phyloP scores from a whole-genome alignment of 192 early-diverging fungal species.

The Coemansia sp. region DNA sequence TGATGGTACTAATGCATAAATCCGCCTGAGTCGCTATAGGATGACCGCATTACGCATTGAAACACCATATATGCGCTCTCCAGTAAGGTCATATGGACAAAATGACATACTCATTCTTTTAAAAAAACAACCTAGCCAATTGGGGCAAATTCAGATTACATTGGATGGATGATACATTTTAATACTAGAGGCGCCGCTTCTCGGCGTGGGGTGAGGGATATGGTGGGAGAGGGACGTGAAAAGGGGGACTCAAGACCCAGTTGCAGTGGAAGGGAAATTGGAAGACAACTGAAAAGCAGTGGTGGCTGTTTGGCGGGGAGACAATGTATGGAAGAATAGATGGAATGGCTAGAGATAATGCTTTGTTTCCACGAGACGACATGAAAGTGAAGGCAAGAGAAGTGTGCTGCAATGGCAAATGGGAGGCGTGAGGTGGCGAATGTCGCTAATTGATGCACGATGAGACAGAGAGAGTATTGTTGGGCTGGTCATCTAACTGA shows the following conservation, averaged over 20 bases:
- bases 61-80: background rate
- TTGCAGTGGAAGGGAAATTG: background rate
- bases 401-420: background rate
- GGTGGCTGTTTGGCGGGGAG: constrained; percentile 29
- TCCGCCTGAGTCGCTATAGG: background rate
- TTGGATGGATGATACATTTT: background rate
- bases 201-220: background rate
- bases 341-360: background rate
- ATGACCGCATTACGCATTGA: background rate
- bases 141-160: background rate
- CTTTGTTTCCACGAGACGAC: constrained; percentile 6
- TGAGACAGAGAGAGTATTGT: constrained; percentile 5
- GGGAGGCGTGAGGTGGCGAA: constrained; percentile 19
- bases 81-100: background rate
- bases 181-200: background rate
- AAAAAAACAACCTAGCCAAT: background rate
- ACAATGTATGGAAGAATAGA: constrained; percentile 8
- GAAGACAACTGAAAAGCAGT: constrained; percentile 1
- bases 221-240: background rate
- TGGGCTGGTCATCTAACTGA: background rate
- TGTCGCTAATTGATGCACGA: constrained; percentile 9
- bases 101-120: background rate
- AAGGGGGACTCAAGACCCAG: background rate
- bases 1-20: background rate
- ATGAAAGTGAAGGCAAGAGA: background rate